Conservation (phyloP, 441 rosid species). For the Bocquillonia castaneifolia region DNA sequence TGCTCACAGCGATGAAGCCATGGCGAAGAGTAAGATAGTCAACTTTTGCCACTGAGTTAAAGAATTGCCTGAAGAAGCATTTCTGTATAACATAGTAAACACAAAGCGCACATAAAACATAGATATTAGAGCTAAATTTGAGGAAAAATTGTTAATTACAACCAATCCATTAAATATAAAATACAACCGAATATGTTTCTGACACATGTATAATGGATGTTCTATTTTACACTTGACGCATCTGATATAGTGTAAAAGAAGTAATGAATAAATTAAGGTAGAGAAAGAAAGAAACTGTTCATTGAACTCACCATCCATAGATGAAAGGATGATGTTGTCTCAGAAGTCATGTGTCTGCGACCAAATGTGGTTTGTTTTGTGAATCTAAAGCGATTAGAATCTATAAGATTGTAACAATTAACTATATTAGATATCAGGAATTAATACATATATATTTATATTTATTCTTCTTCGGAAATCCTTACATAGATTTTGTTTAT, state of each 20-base stretch:
- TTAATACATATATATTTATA: too few species aligned
- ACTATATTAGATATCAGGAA: too few species aligned
- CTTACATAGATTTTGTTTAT: too few species aligned
- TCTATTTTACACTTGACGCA: too few species aligned
- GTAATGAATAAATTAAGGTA: too few species aligned
- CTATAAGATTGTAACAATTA: constrained; percentile 23
- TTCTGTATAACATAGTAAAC: constrained; percentile 30
- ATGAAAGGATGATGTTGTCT: constrained; percentile 31
- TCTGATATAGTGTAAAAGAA: too few species aligned
- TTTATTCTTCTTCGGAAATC: too few species aligned
- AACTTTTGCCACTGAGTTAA: constrained; percentile 57
- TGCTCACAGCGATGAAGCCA: constrained; percentile 54
- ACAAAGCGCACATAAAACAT: not conserved
- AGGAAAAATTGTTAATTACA: too few species aligned
- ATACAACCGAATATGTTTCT: too few species aligned
- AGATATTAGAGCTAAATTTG: too few species aligned
- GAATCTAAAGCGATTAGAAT: constrained; percentile 55
- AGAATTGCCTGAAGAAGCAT: constrained; percentile 72
- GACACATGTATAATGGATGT: too few species aligned
- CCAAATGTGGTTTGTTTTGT: constrained; percentile 66
- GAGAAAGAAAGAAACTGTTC: not conserved
- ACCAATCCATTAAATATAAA: too few species aligned
- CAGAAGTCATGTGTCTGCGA: constrained; percentile 50
- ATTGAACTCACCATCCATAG: constrained; percentile 55
- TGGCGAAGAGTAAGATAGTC: constrained; percentile 77